phyloP scores from a whole-genome alignment of 257 asterid species.

The Pogostemon cablin region DNA sequence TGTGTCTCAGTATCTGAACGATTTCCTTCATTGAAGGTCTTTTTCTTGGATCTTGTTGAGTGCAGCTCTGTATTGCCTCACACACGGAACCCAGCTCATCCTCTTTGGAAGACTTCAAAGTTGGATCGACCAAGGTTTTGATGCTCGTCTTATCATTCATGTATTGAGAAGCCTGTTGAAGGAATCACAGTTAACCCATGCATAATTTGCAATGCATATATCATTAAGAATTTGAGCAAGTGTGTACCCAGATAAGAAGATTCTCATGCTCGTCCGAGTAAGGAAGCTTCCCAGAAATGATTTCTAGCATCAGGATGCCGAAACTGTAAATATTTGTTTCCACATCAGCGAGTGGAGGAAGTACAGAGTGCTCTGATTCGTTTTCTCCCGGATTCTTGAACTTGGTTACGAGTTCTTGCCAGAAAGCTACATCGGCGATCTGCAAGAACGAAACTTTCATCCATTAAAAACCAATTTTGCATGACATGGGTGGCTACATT shows the following conservation, averaged over 20 bases:
- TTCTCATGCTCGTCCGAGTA: slow-evolving; percentile 63
- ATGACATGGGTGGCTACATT: not conserved
- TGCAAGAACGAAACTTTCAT: slow-evolving; percentile 34
- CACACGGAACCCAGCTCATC: slow-evolving; percentile 61
- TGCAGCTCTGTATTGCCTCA: slow-evolving; percentile 71
- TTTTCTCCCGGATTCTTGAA: slow-evolving; percentile 49
- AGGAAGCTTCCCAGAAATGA: slow-evolving; percentile 67
- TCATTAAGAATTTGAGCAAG: not conserved
- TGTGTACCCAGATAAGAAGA: slow-evolving; percentile 63
- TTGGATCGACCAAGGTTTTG: slow-evolving; percentile 59
- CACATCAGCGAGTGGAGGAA: slow-evolving; percentile 56
- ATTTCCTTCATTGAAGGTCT: slow-evolving; percentile 76
- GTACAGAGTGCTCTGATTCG: slow-evolving; percentile 51
- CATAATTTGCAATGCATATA: not conserved
- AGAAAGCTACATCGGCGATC: slow-evolving; percentile 72
- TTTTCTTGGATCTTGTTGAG: slow-evolving; percentile 52
- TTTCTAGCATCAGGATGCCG: slow-evolving; percentile 71
- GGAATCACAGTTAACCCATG: not conserved
- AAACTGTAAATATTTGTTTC: slow-evolving; percentile 68
- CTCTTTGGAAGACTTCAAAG: slow-evolving; percentile 61
- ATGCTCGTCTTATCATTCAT: slow-evolving; percentile 45
- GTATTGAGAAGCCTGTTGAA: slow-evolving; percentile 58
- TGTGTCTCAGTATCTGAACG: slow-evolving; percentile 51
- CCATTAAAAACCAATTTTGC: not conserved
- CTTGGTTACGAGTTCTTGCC: slow-evolving; percentile 61